A percentile compares a stretch with the other conserved stretches of the same genome.
These are phyloP conservation scores for Chrysosporium keratinophilum DNA, from an alignment of 2,329 filamentous ascomycete species.

Conservation along the genomic window DNA sequence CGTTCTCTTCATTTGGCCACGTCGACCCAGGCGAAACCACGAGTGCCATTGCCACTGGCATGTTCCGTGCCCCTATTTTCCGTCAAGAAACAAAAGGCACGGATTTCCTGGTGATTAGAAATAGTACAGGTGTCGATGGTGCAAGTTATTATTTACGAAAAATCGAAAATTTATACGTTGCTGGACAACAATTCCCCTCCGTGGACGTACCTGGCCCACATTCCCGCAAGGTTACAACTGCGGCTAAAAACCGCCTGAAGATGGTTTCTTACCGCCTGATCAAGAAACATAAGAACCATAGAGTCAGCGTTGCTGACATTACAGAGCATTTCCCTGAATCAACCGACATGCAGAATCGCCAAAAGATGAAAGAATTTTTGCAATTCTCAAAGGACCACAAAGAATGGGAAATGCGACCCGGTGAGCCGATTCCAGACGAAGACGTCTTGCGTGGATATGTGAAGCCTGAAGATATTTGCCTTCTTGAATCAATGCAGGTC, in stretches of 20 bases:
- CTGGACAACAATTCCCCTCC: slow-evolving; percentile 86
- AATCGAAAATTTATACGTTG: slow-evolving; percentile 81
- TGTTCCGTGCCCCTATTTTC: slow-evolving; percentile 92
- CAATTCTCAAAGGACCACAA: slow-evolving; percentile 79
- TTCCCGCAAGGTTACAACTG: slow-evolving; percentile 87
- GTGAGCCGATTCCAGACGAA: slow-evolving; percentile 69
- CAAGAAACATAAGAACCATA: slow-evolving; percentile 58
- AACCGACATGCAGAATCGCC: slow-evolving; percentile 87
- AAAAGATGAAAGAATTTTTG: slow-evolving; percentile 95
- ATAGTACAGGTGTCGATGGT: slow-evolving; percentile 66
- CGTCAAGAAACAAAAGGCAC: slow-evolving; percentile 65
- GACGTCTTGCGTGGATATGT: slow-evolving; percentile 75
- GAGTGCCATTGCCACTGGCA: slow-evolving; percentile 83
- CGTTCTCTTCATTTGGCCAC: slow-evolving; percentile 88
- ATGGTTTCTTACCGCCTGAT: slow-evolving; percentile 91
- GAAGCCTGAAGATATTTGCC: slow-evolving; percentile 86
- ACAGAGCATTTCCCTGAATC: slow-evolving; percentile 88
- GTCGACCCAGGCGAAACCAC: slow-evolving; percentile 85
- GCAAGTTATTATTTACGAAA: slow-evolving; percentile 74
- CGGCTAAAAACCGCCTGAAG: slow-evolving; percentile 92
- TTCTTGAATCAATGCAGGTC: slow-evolving; percentile 94
- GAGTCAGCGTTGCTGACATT: slow-evolving; percentile 68
- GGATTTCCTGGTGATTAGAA: slow-evolving; percentile 81
- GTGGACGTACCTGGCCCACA: slow-evolving; percentile 89
- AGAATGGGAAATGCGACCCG: slow-evolving; percentile 68